A percentile compares a stretch with the other conserved stretches of the same genome.
Conservation (phyloP, 257 asterid species). For the Petrea volubilis region DNA sequence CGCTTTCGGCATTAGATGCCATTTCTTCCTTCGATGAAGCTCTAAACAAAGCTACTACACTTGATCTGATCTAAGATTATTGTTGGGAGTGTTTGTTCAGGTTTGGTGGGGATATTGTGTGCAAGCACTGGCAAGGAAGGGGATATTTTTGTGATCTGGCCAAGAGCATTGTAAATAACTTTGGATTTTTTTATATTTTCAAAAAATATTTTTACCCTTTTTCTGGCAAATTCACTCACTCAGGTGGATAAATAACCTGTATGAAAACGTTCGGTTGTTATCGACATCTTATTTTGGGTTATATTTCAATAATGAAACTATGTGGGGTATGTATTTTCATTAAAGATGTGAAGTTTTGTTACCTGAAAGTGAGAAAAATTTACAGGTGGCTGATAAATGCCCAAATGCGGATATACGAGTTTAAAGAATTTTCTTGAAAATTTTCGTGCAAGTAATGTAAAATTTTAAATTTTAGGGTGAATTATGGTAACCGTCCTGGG, state of each 20-base stretch:
- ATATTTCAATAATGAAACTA: constrained; percentile 27
- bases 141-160: not conserved
- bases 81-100: not conserved
- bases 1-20: not conserved
- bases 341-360: no score
- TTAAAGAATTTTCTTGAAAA: no score
- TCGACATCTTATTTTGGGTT: constrained; percentile 15
- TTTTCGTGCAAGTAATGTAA: no score
- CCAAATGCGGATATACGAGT: no score
- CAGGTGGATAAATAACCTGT: not conserved
- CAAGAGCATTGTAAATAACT: not conserved
- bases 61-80: no score
- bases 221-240: not conserved
- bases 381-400: no score
- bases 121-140: not conserved
- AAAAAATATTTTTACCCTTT: not conserved
- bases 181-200: not conserved
- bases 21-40: not conserved
- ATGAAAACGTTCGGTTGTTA: not conserved
- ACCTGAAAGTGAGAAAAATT: no score
- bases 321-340: no score
- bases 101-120: not conserved
- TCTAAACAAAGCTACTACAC: not conserved
- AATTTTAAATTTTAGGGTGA: no score
- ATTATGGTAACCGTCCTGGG: no score